A percentile compares a stretch with the other conserved stretches of the same genome.
These are phyloP conservation scores for Linum trigynum DNA, from an alignment of 345 rosid species.

Conservation along the genomic window DNA sequence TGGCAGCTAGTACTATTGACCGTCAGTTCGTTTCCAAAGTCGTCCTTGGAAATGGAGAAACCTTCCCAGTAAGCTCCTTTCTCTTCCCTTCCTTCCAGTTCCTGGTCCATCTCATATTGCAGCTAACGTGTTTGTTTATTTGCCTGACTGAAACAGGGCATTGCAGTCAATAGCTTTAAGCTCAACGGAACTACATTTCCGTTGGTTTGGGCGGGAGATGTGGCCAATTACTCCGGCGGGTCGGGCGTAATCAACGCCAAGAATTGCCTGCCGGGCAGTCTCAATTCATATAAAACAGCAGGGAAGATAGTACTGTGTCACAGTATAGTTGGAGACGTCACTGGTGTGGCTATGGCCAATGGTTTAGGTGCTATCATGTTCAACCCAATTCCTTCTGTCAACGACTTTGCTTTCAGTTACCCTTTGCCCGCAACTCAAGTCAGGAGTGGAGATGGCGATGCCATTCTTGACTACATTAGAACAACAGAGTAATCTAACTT, in stretches of 20 bases:
- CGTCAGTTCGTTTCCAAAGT: constrained; percentile 6
- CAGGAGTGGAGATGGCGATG: constrained; percentile 15
- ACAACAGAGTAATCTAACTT: constrained; percentile 15
- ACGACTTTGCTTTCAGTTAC: constrained; percentile 22
- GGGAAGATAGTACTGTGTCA: constrained; percentile 27
- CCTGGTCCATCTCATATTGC: not conserved
- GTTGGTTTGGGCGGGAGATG: constrained; percentile 32
- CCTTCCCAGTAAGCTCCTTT: constrained; percentile 14
- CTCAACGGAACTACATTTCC: constrained; percentile 18
- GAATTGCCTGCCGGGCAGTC: constrained; percentile 10
- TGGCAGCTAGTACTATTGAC: constrained; percentile 8
- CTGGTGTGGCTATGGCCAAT: constrained; percentile 14
- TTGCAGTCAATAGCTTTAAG: constrained; percentile 18
- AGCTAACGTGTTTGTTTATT: not conserved
- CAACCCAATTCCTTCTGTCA: not conserved
- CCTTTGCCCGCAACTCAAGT: constrained; percentile 27
- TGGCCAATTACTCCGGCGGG: constrained; percentile 27
- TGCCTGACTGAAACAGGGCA: constrained; percentile 9
- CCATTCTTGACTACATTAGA: constrained; percentile 19
- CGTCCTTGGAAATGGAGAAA: constrained; percentile 30
- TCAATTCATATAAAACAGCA: constrained; percentile 18
- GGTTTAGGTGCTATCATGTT: constrained; percentile 25
- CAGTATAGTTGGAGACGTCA: constrained; percentile 4
- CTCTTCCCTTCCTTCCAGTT: too few relatives aligned
- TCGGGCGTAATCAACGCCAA: constrained; percentile 11